Evolutionary conservation across 139 green algal genomes (phyloP), one percentile per base, ranked within the genome.

Genomic region (Tetradesmus obliquus): DNA sequence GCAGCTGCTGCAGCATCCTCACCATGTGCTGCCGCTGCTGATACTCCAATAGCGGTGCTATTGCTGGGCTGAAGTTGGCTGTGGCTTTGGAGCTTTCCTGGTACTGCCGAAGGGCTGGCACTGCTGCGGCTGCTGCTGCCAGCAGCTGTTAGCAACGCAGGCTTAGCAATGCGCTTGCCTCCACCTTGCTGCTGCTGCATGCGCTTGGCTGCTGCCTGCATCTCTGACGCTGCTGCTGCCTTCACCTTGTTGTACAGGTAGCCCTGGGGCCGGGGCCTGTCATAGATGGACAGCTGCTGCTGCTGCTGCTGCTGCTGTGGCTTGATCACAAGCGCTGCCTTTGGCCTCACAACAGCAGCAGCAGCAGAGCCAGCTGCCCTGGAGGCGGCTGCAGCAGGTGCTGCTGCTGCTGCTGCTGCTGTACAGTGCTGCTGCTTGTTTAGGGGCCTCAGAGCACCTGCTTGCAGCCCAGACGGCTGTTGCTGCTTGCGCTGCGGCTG

Each of bases 281-380:
- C 84, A 79, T 79, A 88, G 8, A 88, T 51, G 2, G 74, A 82
- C 45, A 58, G 55, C 82, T 87, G 84, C 57, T 79, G 57, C 22
- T 88, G 84, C 84, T 86, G 81, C 81, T 88, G 84, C 84, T 88
- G 84, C 57, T 55, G 82, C 82, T 53, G 55, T 71, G 82, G 51
- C 82, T 72, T 55, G 54, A 17, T 69, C 19, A 17, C 53, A 55
- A 19, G 4, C 8, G 22, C 83, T 57, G 12, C 57, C 53, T 66
- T 22, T n/a, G 32, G 32, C 12, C 17, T 22, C 10, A 13, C 60
- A 32, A 17, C 13, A n/a, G 71, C 71, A 22, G n/a, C 3, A 82
- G n/a, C 74, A 5, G 74, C n/a, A 54, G 4, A 3, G 12, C 2
- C 7, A 51, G n/a, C 22, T 82, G 74, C 74, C n/a, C 74, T 53